Conservation (phyloP, 352 stramenopile species). For the Phytophthora vignae region DNA sequence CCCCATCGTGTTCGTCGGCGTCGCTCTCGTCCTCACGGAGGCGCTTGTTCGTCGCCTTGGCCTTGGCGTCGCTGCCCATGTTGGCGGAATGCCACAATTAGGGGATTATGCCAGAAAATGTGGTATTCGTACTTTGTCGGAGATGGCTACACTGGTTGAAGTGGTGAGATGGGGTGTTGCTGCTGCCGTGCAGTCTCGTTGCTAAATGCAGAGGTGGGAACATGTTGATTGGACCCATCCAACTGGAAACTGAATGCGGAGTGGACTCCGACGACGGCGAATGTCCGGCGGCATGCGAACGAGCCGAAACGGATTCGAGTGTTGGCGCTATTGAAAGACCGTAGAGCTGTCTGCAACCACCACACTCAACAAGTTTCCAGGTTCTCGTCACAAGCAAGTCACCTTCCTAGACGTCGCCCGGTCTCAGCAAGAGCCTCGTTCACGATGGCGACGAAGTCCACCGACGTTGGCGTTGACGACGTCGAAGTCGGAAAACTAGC, state of each 20-base stretch:
- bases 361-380: slow-evolving; percentile 9
- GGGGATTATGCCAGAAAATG: background rate
- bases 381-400: background rate
- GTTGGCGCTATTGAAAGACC: background rate
- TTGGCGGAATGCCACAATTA: slow-evolving; percentile 35
- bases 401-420: background rate
- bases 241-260: background rate
- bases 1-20: slow-evolving; percentile 44
- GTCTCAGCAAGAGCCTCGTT: background rate
- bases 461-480: background rate
- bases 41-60: slow-evolving; percentile 32
- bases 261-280: background rate
- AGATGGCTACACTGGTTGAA: slow-evolving; percentile 17
- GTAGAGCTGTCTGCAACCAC: background rate
- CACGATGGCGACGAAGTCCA: background rate
- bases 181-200: background rate
- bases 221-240: background rate
- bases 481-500: slow-evolving; percentile 4
- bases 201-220: background rate
- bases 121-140: slow-evolving; percentile 10
- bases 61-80: slow-evolving; percentile 62
- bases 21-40: slow-evolving; percentile 74
- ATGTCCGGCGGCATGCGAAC: background rate
- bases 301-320: background rate
- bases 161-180: background rate